Evolutionary conservation across 2,329 filamentous ascomycete species (phyloP).

Genomic region (Neocatenulostroma microsporum): DNA sequence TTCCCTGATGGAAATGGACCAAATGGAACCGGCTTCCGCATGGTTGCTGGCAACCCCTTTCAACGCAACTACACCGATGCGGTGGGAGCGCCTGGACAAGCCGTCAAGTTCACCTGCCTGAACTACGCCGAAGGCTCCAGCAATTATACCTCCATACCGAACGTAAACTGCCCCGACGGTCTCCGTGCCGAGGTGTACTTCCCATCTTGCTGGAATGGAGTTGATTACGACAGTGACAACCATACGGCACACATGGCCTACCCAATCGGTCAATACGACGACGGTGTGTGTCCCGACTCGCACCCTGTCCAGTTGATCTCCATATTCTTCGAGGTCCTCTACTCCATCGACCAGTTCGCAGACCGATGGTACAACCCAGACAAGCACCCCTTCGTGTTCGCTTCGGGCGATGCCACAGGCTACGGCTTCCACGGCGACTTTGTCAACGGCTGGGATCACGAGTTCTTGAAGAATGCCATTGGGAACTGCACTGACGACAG

Average conservation of each 20-base stretch:
- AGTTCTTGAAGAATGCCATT: constrained; percentile 58
- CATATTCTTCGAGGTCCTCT: constrained; percentile 55
- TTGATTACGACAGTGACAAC: constrained; percentile 48
- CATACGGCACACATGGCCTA: constrained; percentile 60
- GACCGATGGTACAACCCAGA: constrained; percentile 42
- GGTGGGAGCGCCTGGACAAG: constrained; percentile 40
- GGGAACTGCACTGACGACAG: constrained; percentile 57
- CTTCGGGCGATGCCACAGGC: constrained; percentile 62
- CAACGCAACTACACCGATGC: constrained; percentile 51
- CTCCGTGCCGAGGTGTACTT: constrained; percentile 62
- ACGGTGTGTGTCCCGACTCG: constrained; percentile 46
- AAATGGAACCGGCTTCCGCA: constrained; percentile 60
- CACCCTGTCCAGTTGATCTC: constrained; percentile 51
- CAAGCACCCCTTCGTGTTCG: constrained; percentile 56
- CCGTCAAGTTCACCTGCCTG: constrained; percentile 52
- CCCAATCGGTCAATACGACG: constrained; percentile 42
- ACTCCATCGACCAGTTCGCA: constrained; percentile 44
- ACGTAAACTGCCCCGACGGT: constrained; percentile 58
- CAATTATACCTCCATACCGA: constrained; percentile 55
- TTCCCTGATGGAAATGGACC: too few relatives aligned
- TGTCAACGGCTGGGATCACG: constrained; percentile 60
- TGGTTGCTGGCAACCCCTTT: constrained; percentile 58
- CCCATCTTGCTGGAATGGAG: constrained; percentile 65
- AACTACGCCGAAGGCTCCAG: constrained; percentile 35
- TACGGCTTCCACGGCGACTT: constrained; percentile 67